Conservation (phyloP, 441 rosid species). For the Cnidoscolus chayamansa region DNA sequence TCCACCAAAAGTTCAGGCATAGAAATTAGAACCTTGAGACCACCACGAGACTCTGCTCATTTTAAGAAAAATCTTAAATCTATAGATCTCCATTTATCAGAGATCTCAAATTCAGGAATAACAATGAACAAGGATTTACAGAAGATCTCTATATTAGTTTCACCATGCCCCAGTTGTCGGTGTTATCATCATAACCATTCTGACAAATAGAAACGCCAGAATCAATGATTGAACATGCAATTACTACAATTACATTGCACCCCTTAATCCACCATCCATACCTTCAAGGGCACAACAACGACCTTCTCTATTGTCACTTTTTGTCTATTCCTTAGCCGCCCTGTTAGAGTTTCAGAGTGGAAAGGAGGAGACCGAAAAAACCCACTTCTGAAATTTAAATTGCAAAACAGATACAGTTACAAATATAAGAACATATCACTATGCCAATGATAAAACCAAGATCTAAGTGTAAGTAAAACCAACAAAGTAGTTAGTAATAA, state of each 20-base stretch:
- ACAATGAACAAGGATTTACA: not conserved
- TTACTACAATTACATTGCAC: not conserved
- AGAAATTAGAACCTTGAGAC: not conserved
- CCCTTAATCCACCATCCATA: not conserved
- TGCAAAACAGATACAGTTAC: not conserved
- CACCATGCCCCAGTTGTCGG: not conserved
- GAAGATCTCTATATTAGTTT: not conserved
- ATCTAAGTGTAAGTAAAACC: not conserved
- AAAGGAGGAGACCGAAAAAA: not conserved
- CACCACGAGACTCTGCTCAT: not conserved
- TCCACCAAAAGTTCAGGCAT: not conserved
- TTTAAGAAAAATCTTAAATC: not conserved
- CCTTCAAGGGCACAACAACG: slow-evolving; percentile 1
- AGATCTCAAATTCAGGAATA: not conserved
- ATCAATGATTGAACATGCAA: not conserved
- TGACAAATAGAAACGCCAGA: not conserved
- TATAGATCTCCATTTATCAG: not conserved
- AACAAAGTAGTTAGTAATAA: not conserved
- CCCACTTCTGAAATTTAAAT: not conserved
- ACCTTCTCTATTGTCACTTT: not conserved
- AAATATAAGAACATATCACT: not conserved
- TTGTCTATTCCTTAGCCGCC: not conserved
- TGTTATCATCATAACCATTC: not conserved
- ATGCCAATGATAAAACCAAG: not conserved
- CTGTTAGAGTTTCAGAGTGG: not conserved